These are phyloP conservation scores for Yamadazyma kanchanaburiensis DNA, from an alignment of 1,139 yeast genomes.

Conservation along the genomic window DNA sequence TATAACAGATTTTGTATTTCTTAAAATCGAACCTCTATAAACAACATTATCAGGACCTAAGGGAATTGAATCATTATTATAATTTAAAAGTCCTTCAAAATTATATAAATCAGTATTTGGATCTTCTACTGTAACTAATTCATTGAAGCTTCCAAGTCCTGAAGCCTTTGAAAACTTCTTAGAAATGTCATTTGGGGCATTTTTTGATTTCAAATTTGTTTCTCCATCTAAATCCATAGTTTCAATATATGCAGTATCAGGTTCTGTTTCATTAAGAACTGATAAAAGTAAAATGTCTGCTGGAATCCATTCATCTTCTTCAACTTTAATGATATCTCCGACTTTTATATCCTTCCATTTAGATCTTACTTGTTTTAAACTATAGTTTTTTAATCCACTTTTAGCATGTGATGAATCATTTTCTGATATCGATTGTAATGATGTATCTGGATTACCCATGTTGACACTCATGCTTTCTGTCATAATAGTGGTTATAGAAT, in stretches of 20 bases:
- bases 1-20: slow-evolving; percentile 71
- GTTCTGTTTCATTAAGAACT: slow-evolving; percentile 51
- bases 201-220: slow-evolving; percentile 77
- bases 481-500: slow-evolving; percentile 33
- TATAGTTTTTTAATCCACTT: slow-evolving; percentile 24
- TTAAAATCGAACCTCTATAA: slow-evolving; percentile 82
- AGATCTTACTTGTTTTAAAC: slow-evolving; percentile 30
- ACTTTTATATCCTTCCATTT: slow-evolving; percentile 79
- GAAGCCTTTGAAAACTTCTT: slow-evolving; percentile 46
- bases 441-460: slow-evolving; percentile 1
- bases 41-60: slow-evolving; percentile 76
- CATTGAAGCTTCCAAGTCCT: slow-evolving; percentile 48
- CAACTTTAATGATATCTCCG: slow-evolving; percentile 74
- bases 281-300: slow-evolving; percentile 79
- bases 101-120: slow-evolving; percentile 90
- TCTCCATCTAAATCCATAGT: slow-evolving; percentile 99
- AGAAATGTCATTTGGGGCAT: slow-evolving; percentile 63
- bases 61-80: slow-evolving; percentile 41
- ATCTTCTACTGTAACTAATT: slow-evolving; percentile 71
- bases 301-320: slow-evolving; percentile 89
- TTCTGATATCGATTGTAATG: slow-evolving; percentile 2
- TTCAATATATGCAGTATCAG: slow-evolving; percentile 79
- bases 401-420: slow-evolving; percentile 12
- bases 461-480: slow-evolving; percentile 30
- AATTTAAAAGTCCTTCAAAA: slow-evolving; percentile 63